Evolutionary conservation across 768 basidiomycete genomes (phyloP).

Genomic region (Lactarius indigo): DNA sequence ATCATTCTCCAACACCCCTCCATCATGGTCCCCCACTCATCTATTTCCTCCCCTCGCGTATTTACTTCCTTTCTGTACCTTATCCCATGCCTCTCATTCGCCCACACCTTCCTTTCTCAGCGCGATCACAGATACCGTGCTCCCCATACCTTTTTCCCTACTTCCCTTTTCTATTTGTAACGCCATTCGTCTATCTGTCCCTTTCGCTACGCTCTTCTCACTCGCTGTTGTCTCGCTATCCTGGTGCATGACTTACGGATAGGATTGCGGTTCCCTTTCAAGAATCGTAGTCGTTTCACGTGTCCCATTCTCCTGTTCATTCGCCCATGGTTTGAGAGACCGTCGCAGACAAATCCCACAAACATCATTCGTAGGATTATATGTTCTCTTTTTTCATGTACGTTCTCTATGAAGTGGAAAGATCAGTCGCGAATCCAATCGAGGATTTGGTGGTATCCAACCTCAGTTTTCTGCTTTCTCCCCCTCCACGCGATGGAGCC

Average conservation of each 20-base stretch:
- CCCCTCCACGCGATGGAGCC: too few species aligned
- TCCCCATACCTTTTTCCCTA: background rate
- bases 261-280: background rate
- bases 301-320: background rate
- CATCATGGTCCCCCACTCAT: constrained; percentile 10
- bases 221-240: background rate
- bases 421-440: too few species aligned
- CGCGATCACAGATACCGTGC: background rate
- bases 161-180: constrained; percentile 17
- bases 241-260: constrained; percentile 9
- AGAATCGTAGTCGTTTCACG: constrained; percentile 10
- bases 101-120: constrained; percentile 1
- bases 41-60: background rate
- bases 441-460: background rate
- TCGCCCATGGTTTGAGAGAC: constrained; percentile 8
- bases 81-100: background rate
- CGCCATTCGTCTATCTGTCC: constrained; percentile 15
- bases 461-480: too few species aligned
- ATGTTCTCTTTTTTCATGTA: constrained; percentile 3
- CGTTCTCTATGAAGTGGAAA: too few species aligned
- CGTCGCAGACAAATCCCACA: constrained; percentile 13
- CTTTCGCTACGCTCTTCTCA: background rate
- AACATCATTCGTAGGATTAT: constrained; percentile 14
- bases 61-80: background rate
- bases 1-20: background rate